phyloP scores from a whole-genome alignment of 2,329 filamentous ascomycete genomes.

The Grosmannia serpens region DNA sequence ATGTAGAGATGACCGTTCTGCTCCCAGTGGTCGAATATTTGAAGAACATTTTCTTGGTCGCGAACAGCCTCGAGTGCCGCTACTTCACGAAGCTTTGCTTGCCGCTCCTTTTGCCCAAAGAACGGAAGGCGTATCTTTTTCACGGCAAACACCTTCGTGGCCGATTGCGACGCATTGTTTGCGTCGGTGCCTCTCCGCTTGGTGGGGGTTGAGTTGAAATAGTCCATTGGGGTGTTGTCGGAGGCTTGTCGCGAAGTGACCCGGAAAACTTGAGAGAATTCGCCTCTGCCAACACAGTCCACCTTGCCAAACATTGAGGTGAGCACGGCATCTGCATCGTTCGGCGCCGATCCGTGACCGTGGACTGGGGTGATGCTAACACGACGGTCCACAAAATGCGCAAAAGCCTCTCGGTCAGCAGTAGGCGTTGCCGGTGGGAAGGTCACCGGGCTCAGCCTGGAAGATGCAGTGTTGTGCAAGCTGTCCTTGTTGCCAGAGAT shows the following conservation, averaged over 20 bases:
- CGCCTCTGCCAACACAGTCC: conserved; percentile 70
- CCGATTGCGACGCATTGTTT: conserved; percentile 22
- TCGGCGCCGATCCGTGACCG: conserved; percentile 54
- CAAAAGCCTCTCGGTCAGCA: conserved; percentile 37
- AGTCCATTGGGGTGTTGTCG: conserved; percentile 20
- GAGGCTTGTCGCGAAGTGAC: conserved; percentile 39
- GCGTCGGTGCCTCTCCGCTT: conserved; percentile 11
- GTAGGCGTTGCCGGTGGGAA: conserved; percentile 73
- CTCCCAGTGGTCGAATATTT: conserved; percentile 82
- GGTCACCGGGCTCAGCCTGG: conserved; percentile 19
- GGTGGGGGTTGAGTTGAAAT: conserved; percentile 17
- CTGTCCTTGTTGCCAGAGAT: conserved; percentile 47
- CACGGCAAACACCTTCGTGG: conserved; percentile 67
- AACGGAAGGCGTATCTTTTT: conserved; percentile 85
- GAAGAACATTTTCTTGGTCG: conserved; percentile 73
- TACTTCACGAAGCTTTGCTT: conserved; percentile 75
- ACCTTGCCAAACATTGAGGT: conserved; percentile 69
- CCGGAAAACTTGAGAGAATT: conserved; percentile 87
- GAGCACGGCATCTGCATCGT: conserved; percentile 65
- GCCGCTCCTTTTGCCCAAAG: conserved; percentile 66
- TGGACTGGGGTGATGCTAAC: conserved; percentile 60
- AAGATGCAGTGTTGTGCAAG: neutral
- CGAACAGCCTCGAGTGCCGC: conserved; percentile 64
- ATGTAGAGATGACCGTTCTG: conserved; percentile 80
- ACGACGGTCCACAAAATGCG: conserved; percentile 41